Base-by-base conservation (phyloP, 176 grass and related monocot species). In the Cenchrus americanus region DNA sequence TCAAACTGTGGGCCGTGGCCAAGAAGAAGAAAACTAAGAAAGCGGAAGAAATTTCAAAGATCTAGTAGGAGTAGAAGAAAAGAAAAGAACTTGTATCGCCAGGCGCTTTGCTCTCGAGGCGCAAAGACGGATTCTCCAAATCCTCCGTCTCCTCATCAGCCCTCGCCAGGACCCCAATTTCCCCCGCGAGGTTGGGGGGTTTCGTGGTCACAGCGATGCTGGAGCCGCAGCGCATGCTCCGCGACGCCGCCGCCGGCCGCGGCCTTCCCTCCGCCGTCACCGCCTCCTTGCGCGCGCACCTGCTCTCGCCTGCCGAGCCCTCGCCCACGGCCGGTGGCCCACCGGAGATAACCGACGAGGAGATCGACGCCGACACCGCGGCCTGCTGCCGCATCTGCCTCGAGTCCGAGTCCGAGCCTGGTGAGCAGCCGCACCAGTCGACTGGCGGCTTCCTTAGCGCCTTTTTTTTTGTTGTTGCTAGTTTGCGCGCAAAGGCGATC, bases 381-480 rank as follows among this genome's bases (percentile, higher is more conserved):
- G 91, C 91, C 21, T 97, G 91, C 69, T 93, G 94, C 76, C 88
- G 94, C 79, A 97, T 97, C 75, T 97, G 94, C 82, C 94, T 97
- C 58, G 94, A 97, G 67, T 66, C 82, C 17, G 94, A 91, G 44
- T 84, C 84, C 23, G 78, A 91, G 58, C 77, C 78, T 21, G 91
- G 94, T 97, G 61, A 78, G 40, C 49, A 72, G 66, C 47, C 21
- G 55, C 21, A 23, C 34, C 46, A 50, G 18, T 52, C 46, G 58
- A 47, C 43, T 24, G 68, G 11, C 19, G 5, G 58, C 10, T 40
- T 26, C 47, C 57, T 40, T 1, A 3, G 26, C 27, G 27, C 27
- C 34, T 10, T 50, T 66, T 17, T 8, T 79, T 52, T 17, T 8
- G 72, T 52, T 14, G 13, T 17, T 57, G 5, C 10, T 2, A 37